Evolutionary conservation across 495 filamentous ascomycete species (phyloP).

Genomic region (Tuber microsphaerosporum): DNA sequence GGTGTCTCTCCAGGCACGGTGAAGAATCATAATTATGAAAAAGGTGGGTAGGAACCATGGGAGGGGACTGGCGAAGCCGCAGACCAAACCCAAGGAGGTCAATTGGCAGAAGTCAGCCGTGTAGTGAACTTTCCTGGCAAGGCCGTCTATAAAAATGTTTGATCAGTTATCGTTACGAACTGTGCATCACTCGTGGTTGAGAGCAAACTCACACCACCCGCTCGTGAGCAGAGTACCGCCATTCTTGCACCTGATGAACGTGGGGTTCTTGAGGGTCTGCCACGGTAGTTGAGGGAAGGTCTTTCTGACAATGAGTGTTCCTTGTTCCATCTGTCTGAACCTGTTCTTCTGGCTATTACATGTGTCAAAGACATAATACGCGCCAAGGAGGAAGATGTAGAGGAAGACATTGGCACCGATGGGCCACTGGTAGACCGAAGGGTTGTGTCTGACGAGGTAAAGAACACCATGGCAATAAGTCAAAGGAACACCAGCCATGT

Average conservation of each 20-base stretch:
- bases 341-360: constrained; percentile 89
- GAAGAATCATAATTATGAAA: constrained; percentile 83
- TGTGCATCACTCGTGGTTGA: background rate
- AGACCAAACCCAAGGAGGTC: constrained; percentile 53
- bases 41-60: constrained; percentile 97
- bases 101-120: constrained; percentile 84
- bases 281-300: constrained; percentile 92
- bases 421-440: constrained; percentile 74
- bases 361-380: constrained; percentile 64
- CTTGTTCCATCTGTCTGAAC: constrained; percentile 75
- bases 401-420: constrained; percentile 42
- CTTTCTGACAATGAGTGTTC: constrained; percentile 62
- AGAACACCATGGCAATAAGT: constrained; percentile 96
- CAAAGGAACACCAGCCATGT: constrained; percentile 88
- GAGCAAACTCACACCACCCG: constrained; percentile 60
- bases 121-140: constrained; percentile 93
- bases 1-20: constrained; percentile 81
- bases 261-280: constrained; percentile 78
- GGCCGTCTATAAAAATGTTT: constrained; percentile 51
- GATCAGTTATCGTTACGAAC: background rate
- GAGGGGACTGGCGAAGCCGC: constrained; percentile 66
- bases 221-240: constrained; percentile 80
- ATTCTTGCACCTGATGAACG: constrained; percentile 67
- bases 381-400: constrained; percentile 59
- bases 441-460: constrained; percentile 83